Base-by-base conservation (phyloP, 129 eudicot genomes). In the Escallonia herrerae region DNA sequence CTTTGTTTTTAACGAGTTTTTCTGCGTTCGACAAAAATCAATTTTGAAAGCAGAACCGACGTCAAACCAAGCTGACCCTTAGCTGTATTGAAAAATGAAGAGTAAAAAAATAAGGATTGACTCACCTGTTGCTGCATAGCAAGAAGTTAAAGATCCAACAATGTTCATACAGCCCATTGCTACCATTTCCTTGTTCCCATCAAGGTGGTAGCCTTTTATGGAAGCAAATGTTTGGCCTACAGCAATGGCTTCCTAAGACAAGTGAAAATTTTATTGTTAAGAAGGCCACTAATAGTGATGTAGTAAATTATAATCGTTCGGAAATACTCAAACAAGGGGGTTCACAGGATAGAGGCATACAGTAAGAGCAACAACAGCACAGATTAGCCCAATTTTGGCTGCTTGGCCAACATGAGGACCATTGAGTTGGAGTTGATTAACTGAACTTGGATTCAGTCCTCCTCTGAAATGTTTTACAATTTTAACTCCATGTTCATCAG, bases 151-250 rank as follows among this genome's bases (percentile, higher is more conserved):
- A 56, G 93, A 88, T 67, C 96, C 96, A 8, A 77, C 80, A 7
- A 88, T 75, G 76, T 88, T 88, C 96, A 88, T 88, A 49, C 56
- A 79, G 6, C 96, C 96, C 80, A 84, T 82, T 43, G 96, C 93
- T 38, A 82, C 40, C 96, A 88, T 88, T 79, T 88, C 96, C 63
- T 84, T 88, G 85, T 88, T 84, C 13, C 96, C 96, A 65, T 88
- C 96, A 50, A 88, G 70, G 46, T 80, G 82, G 50, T 88, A 83
- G 38, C 88, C 88, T 73, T 76, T 88, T 1, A 80, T 66, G 8
- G 90, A 65, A 43, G 91, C 96, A 62, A 88, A 88, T 43, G 93
- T 77, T 69, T 93, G 64, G 15, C 96, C 93, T 42, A 88, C 90
- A 12, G 96, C 96, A 42, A 88, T 81, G 41, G 89, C 96, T 85